Base-by-base conservation (phyloP, 192 early-diverging fungal species). In the Coemansia sp. region DNA sequence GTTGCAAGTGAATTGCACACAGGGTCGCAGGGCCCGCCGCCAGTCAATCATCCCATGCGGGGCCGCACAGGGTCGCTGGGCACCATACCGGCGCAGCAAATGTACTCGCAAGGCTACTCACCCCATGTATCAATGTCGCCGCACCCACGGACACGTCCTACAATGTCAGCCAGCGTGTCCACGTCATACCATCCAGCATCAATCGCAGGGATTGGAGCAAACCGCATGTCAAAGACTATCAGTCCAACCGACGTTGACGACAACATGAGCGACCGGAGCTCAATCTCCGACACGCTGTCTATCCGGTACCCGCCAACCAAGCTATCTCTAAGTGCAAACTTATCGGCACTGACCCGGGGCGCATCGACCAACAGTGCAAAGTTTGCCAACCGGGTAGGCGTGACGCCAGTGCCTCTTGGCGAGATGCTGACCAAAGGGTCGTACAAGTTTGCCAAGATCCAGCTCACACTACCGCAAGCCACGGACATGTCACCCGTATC, bases 401-500 rank as follows among this genome's bases (percentile, higher is more conserved):
- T 62, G 61, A 73, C 67, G 37, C 70, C 79, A 0, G 79, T 76
- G 16, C 62, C 79, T 6, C 50, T 82, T 10, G 74, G 79, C 37
- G 59, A 57, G 38, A 54, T 82, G 49, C 51, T 82, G 53, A 31
- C 79, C 39, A 72, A 72, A 52, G 79, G 74, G 1, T 82, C 79
- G 59, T 82, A 73, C 64, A 67, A 66, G 14, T 82, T 82, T 72
- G 79, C 79, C 67, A 69, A 70, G 17, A 75, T 82, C 56, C 70
- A 69, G 64, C 69, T 82, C 45, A 76, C 67, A 4, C 38, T 82
- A 53, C 79, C 79, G 57, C 67, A 66, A 0, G 55, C 73, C 38
- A 62, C 59, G 0, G 74, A 77, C 6, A 82, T 82, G 57, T 82
- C 74, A 14, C 79, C 79, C 1, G 74, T 82, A 16, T 82, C 79